Base-by-base conservation (phyloP, 1,284 basidiomycete species). In the Tilletia indica region DNA sequence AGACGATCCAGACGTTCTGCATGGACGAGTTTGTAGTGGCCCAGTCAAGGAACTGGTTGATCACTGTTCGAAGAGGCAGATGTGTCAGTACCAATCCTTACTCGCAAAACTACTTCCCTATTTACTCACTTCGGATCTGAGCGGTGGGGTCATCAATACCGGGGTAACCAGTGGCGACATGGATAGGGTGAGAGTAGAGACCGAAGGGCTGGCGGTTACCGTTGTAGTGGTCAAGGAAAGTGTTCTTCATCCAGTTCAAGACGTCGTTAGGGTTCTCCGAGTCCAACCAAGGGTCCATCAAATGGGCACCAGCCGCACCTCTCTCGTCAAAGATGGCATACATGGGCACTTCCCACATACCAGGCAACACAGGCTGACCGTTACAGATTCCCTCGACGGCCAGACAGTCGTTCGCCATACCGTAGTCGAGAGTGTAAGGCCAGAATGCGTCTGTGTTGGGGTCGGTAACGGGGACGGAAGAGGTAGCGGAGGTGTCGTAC, bases 211-310 rank as follows among this genome's bases (percentile, higher is more conserved):
- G 91, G 8, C 90, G 88, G 78, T 92, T 92, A 61, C 87, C 87
- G 73, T 88, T 90, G 85, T 87, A 83, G 72, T 79, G 80, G 72
- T 86, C 89, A 2, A 87, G 89, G 85, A 93, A 93, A 0, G 91
- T 92, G 72, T 85, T 87, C 85, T 92, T 87, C 89, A 93, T 89
- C 86, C 91, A 92, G 64, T 86, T 86, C 6, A 92, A 85, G 2
- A 91, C 92, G 31, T 76, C 76, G 45, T 71, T 68, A 1, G 74
- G 56, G 56, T 77, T 74, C 68, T 48, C n/a, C 45, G 68, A n/a
- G 71, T 86, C 90, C 48, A 93, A 86, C 90, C 91, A 93, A 70
- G 91, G 91, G 83, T 93, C 92, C 92, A 92, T 92, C 76, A 92
- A 86, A 85, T 91, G 75, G 39, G 74, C 73, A 67, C 74, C 76